A percentile compares a stretch with the other conserved stretches of the same genome.
phyloP scores from a whole-genome alignment of 2,329 filamentous ascomycete genomes.

The Aspergillus ruber region DNA sequence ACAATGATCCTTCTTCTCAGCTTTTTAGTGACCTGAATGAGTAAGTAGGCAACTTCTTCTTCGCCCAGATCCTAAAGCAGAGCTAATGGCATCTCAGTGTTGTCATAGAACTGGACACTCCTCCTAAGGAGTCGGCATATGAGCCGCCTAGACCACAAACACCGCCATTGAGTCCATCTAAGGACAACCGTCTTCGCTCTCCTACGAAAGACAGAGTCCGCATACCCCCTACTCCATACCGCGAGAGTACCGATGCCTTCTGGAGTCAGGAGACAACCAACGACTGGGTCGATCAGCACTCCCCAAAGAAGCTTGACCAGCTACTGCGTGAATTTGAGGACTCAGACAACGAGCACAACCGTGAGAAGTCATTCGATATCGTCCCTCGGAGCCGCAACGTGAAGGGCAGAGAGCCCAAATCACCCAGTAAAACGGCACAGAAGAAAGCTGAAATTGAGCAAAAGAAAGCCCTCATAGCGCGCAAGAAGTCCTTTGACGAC shows the following conservation, averaged over 20 bases:
- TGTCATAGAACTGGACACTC: conserved; percentile 3
- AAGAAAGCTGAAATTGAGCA: conserved; percentile 34
- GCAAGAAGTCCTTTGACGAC: conserved; percentile 48
- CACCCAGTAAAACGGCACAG: conserved; percentile 31
- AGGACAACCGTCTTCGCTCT: conserved; percentile 36
- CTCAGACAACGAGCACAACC: conserved; percentile 31
- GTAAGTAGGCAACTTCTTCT: conserved; percentile 9
- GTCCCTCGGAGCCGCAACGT: conserved; percentile 4
- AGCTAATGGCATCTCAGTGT: conserved; percentile 10
- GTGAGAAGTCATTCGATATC: conserved; percentile 10
- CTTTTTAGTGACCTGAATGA: conserved; percentile 10
- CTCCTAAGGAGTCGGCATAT: conserved; percentile 6
- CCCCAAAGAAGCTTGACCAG: conserved; percentile 40
- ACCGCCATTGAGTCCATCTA: conserved; percentile 40
- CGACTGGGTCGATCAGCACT: conserved; percentile 50
- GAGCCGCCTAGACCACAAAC: conserved; percentile 22
- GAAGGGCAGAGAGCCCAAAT: conserved; percentile 13
- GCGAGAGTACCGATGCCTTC: conserved; percentile 48
- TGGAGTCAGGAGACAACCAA: conserved; percentile 49
- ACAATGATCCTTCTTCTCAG: conserved; percentile 15
- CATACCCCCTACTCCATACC: conserved; percentile 46
- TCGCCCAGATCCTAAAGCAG: background rate
- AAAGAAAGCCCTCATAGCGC: conserved; percentile 29
- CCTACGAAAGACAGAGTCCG: conserved; percentile 40
- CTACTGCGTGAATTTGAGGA: conserved; percentile 29